A percentile compares a stretch with the other conserved stretches of the same genome.
Evolutionary conservation across 1,139 yeast genomes (phyloP).

Genomic region (Candida buenavistaensis): DNA sequence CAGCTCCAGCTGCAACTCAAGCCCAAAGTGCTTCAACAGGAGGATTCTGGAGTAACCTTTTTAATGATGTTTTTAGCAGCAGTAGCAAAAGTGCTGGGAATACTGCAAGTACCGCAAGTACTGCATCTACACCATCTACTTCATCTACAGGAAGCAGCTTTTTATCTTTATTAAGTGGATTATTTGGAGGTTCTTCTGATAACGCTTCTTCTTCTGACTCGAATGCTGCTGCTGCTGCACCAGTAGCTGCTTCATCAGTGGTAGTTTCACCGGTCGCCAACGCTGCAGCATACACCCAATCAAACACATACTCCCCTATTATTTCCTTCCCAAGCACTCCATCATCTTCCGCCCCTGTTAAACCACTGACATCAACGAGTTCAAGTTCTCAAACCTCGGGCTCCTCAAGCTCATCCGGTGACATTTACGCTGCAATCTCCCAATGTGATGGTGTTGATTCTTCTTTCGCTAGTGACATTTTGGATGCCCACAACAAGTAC

Average conservation of each 20-base stretch:
- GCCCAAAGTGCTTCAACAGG: too few relatives aligned
- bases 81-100: slow-evolving; percentile 11
- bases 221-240: slow-evolving; percentile 2
- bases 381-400: slow-evolving; percentile 17
- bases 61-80: too few relatives aligned
- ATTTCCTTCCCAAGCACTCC: slow-evolving; percentile 6
- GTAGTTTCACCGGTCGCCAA: slow-evolving; percentile 5
- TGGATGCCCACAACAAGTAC: slow-evolving; percentile 53
- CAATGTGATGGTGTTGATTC: slow-evolving; percentile 22
- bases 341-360: slow-evolving; percentile 4
- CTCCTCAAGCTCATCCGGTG: slow-evolving; percentile 13
- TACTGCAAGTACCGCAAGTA: slow-evolving; percentile 11
- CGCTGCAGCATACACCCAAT: slow-evolving; percentile 4
- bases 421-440: slow-evolving; percentile 27
- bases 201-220: slow-evolving; percentile 7
- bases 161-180: slow-evolving; percentile 6
- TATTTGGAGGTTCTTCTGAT: slow-evolving; percentile 4
- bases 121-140: slow-evolving; percentile 11
- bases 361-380: slow-evolving; percentile 5
- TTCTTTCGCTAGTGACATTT: slow-evolving; percentile 30
- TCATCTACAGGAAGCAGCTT: slow-evolving; percentile 8
- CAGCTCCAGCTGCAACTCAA: slow-evolving; percentile 6
- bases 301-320: slow-evolving; percentile 1
- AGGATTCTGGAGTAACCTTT: too few relatives aligned
- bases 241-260: too few relatives aligned